phyloP scores from a whole-genome alignment of 176 grass and related monocot genomes.

The Rhipidocladum racemiflorum region DNA sequence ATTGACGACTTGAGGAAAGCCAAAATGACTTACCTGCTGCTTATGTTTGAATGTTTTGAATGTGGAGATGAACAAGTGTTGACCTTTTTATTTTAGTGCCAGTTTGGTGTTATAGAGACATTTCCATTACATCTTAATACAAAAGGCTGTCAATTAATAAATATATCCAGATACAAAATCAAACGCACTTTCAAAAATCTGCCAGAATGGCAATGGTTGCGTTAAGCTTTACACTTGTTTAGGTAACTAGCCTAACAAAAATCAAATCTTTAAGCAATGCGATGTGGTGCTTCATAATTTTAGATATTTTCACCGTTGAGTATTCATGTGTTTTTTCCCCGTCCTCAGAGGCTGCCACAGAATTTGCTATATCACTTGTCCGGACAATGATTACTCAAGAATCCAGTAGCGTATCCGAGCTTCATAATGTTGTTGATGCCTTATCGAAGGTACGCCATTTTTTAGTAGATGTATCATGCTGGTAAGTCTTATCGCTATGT shows the following conservation, averaged over 20 bases:
- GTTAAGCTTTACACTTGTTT: not conserved
- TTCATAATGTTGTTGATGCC: slow-evolving; percentile 81
- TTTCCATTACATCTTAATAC: not conserved
- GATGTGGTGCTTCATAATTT: slow-evolving; percentile 17
- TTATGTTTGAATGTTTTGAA: not conserved
- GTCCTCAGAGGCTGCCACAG: slow-evolving; percentile 66
- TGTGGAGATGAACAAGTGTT: not conserved
- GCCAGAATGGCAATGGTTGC: not conserved
- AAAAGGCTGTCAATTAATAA: not conserved
- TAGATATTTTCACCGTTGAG: slow-evolving; percentile 5
- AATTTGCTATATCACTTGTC: slow-evolving; percentile 86
- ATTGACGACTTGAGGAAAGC: not conserved
- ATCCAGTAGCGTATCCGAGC: slow-evolving; percentile 56
- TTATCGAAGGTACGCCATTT: slow-evolving; percentile 64
- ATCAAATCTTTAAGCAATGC: not conserved
- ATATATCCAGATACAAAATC: not conserved
- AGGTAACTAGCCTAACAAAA: not conserved
- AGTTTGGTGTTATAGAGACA: not conserved
- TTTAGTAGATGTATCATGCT: not conserved
- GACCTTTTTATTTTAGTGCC: not conserved
- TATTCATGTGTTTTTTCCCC: slow-evolving; percentile 27
- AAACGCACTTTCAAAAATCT: not conserved
- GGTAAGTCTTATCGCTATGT: not conserved
- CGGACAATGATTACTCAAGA: slow-evolving; percentile 82
- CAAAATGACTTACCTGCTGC: not conserved